Percentiles rank a stretch among this genome's conserved stretches.
Evolutionary conservation across 495 filamentous ascomycete species (phyloP).

Genomic region (Usnea hakonensis): DNA sequence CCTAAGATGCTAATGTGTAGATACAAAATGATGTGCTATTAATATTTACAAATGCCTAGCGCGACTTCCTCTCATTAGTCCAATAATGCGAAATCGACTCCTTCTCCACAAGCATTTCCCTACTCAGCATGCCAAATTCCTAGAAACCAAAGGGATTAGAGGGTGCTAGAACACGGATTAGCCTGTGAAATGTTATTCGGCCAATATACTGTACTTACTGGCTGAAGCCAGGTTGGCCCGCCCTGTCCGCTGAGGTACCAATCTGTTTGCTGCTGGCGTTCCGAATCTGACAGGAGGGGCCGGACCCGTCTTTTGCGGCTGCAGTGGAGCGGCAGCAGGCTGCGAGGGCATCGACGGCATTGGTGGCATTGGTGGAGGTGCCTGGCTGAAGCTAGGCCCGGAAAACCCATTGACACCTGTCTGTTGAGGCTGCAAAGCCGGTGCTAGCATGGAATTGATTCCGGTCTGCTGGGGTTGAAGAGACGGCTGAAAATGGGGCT

Average conservation of each 20-base stretch:
- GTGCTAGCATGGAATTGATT: conserved; percentile 52
- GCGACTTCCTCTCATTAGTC: conserved; percentile 6
- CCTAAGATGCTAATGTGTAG: not conserved
- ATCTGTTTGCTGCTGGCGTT: conserved; percentile 60
- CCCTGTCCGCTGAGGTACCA: conserved; percentile 85
- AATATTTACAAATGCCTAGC: conserved; percentile 11
- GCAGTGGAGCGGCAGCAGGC: conserved; percentile 48
- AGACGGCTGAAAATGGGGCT: conserved; percentile 46
- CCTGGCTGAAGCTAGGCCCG: conserved; percentile 21
- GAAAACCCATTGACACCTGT: conserved; percentile 52
- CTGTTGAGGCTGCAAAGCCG: conserved; percentile 46
- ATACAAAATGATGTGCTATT: not conserved
- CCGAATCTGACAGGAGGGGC: conserved; percentile 85
- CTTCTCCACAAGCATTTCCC: not conserved
- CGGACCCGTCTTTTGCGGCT: conserved; percentile 90
- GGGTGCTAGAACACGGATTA: conserved; percentile 51
- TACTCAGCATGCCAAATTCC: not conserved
- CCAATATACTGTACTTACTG: conserved; percentile 62
- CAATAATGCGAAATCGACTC: not conserved
- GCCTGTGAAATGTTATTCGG: conserved; percentile 5
- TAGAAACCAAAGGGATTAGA: conserved; percentile 90
- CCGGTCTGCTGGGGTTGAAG: conserved; percentile 40
- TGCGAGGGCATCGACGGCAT: conserved; percentile 39
- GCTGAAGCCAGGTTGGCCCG: conserved; percentile 87
- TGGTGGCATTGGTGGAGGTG: conserved; percentile 24